Conservation (phyloP, 2,329 filamentous ascomycete genomes). For the Exophiala sp. region DNA sequence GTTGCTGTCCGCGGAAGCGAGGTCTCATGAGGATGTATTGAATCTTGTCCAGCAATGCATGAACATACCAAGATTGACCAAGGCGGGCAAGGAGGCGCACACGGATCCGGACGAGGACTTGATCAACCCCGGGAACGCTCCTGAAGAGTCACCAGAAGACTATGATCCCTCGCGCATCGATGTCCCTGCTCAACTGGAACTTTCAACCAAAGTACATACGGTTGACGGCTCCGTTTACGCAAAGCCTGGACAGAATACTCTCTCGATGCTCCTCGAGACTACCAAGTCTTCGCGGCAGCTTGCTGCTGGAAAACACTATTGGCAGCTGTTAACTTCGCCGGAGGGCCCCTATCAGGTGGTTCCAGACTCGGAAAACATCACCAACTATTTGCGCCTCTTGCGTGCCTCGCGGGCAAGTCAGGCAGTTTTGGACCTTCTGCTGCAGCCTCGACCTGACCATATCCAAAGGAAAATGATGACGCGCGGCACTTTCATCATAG, state of each 20-base stretch:
- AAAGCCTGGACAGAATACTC: slow-evolving; percentile 51
- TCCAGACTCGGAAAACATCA: slow-evolving; percentile 70
- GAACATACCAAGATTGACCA: slow-evolving; percentile 48
- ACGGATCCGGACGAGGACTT: background rate
- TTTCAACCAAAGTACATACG: background rate
- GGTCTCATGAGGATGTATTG: slow-evolving; percentile 69
- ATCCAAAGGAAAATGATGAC: slow-evolving; percentile 37
- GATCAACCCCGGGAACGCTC: background rate
- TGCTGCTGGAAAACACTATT: slow-evolving; percentile 68
- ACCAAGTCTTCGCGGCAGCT: slow-evolving; percentile 60
- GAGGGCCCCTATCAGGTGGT: slow-evolving; percentile 51
- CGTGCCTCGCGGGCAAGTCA: slow-evolving; percentile 63
- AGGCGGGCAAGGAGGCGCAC: background rate
- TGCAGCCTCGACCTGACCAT: slow-evolving; percentile 47
- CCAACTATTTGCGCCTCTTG: slow-evolving; percentile 65
- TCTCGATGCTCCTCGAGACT: slow-evolving; percentile 67
- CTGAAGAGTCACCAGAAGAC: background rate
- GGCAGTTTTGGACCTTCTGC: slow-evolving; percentile 58
- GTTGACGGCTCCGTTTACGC: slow-evolving; percentile 35
- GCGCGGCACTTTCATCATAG: slow-evolving; percentile 63
- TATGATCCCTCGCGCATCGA: background rate
- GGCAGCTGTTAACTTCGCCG: slow-evolving; percentile 64
- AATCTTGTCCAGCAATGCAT: slow-evolving; percentile 78
- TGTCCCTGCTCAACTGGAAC: background rate
- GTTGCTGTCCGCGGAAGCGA: slow-evolving; percentile 57